phyloP scores from a whole-genome alignment of 2,329 filamentous ascomycete genomes.

The Hypomyces rosellus region DNA sequence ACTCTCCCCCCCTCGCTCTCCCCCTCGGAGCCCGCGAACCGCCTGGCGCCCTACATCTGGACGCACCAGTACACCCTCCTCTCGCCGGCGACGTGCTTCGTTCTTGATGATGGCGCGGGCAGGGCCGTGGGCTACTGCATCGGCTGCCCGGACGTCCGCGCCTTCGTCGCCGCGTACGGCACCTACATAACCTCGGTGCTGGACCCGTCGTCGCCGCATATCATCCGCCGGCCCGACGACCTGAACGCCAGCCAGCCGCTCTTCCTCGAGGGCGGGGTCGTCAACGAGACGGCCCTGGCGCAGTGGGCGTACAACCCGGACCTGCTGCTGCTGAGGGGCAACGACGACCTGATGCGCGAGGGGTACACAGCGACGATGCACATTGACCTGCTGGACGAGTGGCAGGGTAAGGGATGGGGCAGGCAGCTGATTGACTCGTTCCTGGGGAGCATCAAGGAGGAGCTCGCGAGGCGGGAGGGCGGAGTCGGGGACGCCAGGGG shows the following conservation, averaged over 20 bases:
- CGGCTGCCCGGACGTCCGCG: slow-evolving; percentile 36
- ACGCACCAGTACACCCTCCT: slow-evolving; percentile 44
- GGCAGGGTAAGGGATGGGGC: slow-evolving; percentile 40
- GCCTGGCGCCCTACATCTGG: slow-evolving; percentile 44
- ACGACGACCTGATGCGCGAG: slow-evolving; percentile 26
- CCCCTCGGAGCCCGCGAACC: slow-evolving; percentile 26
- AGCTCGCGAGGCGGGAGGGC: slow-evolving; percentile 4
- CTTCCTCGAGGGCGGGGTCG: slow-evolving; percentile 18
- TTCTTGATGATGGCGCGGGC: slow-evolving; percentile 42
- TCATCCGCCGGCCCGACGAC: slow-evolving; percentile 17
- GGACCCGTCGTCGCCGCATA: slow-evolving; percentile 13
- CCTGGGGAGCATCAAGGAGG: slow-evolving; percentile 30
- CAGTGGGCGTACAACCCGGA: slow-evolving; percentile 36
- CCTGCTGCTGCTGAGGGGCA: slow-evolving; percentile 33
- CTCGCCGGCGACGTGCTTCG: slow-evolving; percentile 38
- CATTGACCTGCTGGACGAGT: slow-evolving; percentile 39
- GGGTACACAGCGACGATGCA: slow-evolving; percentile 41
- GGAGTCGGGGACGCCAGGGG: slow-evolving; percentile 21
- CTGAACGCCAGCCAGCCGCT: slow-evolving; percentile 27
- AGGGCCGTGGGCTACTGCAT: slow-evolving; percentile 44
- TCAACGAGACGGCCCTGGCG: slow-evolving; percentile 27
- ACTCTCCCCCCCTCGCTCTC: slow-evolving; percentile 40
- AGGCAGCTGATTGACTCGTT: slow-evolving; percentile 34
- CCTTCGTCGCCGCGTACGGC: slow-evolving; percentile 32
- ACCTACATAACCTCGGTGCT: slow-evolving; percentile 34